Evolutionary conservation across 257 asterid genomes (phyloP).

Genomic region (Ocimum tenuiflorum): DNA sequence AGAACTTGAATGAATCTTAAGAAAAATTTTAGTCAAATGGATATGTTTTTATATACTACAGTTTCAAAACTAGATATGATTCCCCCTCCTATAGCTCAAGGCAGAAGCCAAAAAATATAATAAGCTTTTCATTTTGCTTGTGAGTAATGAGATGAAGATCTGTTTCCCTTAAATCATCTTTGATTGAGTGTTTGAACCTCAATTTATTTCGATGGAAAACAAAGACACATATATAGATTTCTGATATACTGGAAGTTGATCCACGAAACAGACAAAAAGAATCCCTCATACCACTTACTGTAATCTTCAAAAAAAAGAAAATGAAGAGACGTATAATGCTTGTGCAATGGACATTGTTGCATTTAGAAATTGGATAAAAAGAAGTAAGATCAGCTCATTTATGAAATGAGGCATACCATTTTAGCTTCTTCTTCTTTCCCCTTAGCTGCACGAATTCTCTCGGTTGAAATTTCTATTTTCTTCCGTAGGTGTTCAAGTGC

Average conservation of each 20-base stretch:
- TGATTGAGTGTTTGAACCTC: not conserved
- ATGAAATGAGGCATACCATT: constrained; percentile 38
- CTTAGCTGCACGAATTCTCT: constrained; percentile 63
- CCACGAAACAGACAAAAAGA: constrained; percentile 10
- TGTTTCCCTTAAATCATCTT: not conserved
- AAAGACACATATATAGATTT: not conserved
- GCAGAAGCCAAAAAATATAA: not conserved
- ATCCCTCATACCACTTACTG: not conserved
- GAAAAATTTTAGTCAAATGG: not conserved
- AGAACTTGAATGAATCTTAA: not conserved
- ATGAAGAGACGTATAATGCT: not conserved
- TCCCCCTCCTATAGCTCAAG: not conserved
- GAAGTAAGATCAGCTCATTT: constrained; percentile 3
- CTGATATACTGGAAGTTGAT: not conserved
- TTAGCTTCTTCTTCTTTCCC: constrained; percentile 73
- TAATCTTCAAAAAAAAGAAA: not conserved
- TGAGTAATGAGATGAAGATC: not conserved
- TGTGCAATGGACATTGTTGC: not conserved
- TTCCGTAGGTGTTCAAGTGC: constrained; percentile 95
- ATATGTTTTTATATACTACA: not conserved
- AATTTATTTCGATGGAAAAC: constrained; percentile 6
- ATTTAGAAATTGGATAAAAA: not conserved
- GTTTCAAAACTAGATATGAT: not conserved
- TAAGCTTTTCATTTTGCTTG: not conserved
- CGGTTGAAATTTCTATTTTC: constrained; percentile 81